These are phyloP conservation scores for Hordeum pubiflorum DNA, from an alignment of 202 grass and related monocot species.

Conservation along the genomic window DNA sequence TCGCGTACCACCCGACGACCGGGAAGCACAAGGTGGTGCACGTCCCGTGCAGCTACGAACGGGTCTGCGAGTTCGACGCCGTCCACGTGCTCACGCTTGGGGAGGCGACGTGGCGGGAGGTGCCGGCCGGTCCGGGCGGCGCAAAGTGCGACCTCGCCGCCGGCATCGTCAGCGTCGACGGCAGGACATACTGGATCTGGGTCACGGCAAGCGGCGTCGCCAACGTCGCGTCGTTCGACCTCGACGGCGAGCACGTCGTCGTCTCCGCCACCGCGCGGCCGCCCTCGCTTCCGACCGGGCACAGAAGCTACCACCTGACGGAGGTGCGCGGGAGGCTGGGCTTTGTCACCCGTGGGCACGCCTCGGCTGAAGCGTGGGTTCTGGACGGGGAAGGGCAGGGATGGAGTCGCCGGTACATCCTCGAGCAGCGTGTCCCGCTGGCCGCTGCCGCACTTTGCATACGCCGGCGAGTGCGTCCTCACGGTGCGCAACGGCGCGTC, in stretches of 20 bases:
- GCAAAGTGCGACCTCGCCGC: neutral
- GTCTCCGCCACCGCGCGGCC: no score
- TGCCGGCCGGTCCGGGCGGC: neutral
- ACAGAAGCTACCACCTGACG: neutral
- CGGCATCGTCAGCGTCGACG: neutral
- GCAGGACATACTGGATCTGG: neutral
- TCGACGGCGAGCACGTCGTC: neutral
- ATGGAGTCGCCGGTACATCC: neutral
- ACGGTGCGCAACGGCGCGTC: neutral
- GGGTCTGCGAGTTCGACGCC: no score
- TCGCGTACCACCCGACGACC: no score
- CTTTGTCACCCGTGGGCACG: neutral
- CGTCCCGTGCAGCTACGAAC: no score
- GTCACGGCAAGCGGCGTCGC: neutral
- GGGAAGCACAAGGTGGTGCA: no score
- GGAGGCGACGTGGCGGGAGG: neutral
- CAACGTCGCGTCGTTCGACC: neutral
- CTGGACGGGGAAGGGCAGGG: neutral
- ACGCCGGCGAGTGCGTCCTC: neutral
- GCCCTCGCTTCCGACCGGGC: neutral
- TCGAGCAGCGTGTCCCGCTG: neutral
- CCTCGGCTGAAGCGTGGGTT: neutral
- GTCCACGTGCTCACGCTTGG: neutral
- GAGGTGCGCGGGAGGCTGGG: neutral
- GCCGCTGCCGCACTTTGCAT: neutral